Conservation (phyloP, 1,139 yeast genomes). For the Zygosaccharomyces sapae region DNA sequence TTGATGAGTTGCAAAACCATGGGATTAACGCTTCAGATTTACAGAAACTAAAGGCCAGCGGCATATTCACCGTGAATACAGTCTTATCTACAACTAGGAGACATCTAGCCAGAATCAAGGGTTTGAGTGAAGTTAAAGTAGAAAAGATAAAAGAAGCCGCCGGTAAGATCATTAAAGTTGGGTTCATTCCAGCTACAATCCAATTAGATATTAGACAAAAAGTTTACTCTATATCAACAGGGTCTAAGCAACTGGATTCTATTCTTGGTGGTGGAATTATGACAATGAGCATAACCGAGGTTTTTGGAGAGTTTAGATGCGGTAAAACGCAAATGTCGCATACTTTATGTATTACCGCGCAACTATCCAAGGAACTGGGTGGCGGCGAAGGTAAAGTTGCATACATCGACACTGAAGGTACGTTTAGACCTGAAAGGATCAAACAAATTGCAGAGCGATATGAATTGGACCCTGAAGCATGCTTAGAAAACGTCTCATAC, state of each 20-base stretch:
- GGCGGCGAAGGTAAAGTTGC: slow-evolving; percentile 64
- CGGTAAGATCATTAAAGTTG: slow-evolving; percentile 46
- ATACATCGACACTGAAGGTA: slow-evolving; percentile 58
- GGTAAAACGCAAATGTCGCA: slow-evolving; percentile 61
- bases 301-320: slow-evolving; percentile 59
- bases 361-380: slow-evolving; percentile 51
- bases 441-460: slow-evolving; percentile 51
- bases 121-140: slow-evolving; percentile 55
- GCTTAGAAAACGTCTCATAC: slow-evolving; percentile 52
- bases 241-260: slow-evolving; percentile 50
- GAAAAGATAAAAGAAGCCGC: slow-evolving; percentile 63
- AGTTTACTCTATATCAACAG: slow-evolving; percentile 49
- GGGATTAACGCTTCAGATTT: slow-evolving; percentile 60
- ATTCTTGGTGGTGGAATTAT: slow-evolving; percentile 56
- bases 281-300: slow-evolving; percentile 61
- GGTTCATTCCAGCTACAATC: slow-evolving; percentile 52
- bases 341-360: slow-evolving; percentile 57
- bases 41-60: slow-evolving; percentile 50
- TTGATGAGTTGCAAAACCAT: slow-evolving; percentile 53
- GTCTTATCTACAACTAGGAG: slow-evolving; percentile 53
- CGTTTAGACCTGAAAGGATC: slow-evolving; percentile 56
- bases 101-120: slow-evolving; percentile 50
- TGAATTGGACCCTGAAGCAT: slow-evolving; percentile 50
- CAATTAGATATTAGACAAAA: slow-evolving; percentile 49
- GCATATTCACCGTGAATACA: slow-evolving; percentile 51